Percentiles rank a stretch among this genome's conserved stretches.
phyloP scores from a whole-genome alignment of 1,139 yeast genomes.

The Lodderomyces orthopsilosis region DNA sequence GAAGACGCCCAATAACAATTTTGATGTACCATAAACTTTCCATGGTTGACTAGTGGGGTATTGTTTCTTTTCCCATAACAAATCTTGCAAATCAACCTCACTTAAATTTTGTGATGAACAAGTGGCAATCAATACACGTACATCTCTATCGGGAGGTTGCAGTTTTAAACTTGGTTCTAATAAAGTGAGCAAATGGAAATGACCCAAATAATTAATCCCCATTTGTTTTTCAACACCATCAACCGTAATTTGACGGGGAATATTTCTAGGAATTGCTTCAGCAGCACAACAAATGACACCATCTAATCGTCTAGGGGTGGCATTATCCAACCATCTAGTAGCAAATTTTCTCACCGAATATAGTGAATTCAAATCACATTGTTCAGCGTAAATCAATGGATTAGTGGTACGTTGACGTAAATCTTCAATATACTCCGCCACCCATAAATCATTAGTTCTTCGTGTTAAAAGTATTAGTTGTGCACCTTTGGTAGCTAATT shows the following conservation, averaged over 20 bases:
- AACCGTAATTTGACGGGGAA: conserved; percentile 55
- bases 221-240: conserved; percentile 88
- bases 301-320: conserved; percentile 87
- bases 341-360: conserved; percentile 86
- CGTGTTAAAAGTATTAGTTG: conserved; percentile 76
- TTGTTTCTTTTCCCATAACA: conserved; percentile 59
- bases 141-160: conserved; percentile 95
- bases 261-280: conserved; percentile 64
- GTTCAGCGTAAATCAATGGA: conserved; percentile 79
- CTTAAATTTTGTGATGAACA: conserved; percentile 80
- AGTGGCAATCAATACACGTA: conserved; percentile 69
- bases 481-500: conserved; percentile 80
- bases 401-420: conserved; percentile 68
- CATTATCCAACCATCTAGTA: conserved; percentile 88
- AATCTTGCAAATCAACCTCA: conserved; percentile 60
- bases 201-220: conserved; percentile 78
- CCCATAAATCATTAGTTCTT: conserved; percentile 67
- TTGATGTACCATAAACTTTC: conserved; percentile 78
- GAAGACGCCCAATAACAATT: conserved; percentile 69
- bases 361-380: conserved; percentile 75
- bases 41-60: conserved; percentile 68
- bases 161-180: conserved; percentile 77
- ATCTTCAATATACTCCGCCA: conserved; percentile 75
- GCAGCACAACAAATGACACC: conserved; percentile 88
- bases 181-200: conserved; percentile 74